phyloP scores from a whole-genome alignment of 345 rosid genomes.

The Ceriops decandra region DNA sequence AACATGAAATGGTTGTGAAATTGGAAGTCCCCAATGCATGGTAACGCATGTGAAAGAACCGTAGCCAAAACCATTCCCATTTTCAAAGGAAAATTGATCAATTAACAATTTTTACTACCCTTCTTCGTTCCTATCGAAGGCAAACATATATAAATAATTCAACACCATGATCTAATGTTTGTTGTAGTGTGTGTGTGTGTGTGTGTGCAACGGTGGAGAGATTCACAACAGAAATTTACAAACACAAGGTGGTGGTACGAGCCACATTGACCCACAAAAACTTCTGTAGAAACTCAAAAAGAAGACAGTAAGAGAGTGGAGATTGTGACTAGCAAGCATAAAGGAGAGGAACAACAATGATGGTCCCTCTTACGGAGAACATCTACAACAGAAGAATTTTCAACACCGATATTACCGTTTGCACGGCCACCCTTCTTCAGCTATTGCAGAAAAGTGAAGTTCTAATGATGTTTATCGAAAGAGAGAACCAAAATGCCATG shows the following conservation, averaged over 20 bases:
- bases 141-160: too few relatives aligned
- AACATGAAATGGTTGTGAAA: constrained; percentile 43
- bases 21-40: constrained; percentile 55
- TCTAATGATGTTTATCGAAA: constrained; percentile 47
- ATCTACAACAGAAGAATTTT: background rate
- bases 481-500: constrained; percentile 73
- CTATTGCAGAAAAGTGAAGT: constrained; percentile 23
- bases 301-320: constrained; percentile 57
- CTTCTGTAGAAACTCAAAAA: constrained; percentile 65
- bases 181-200: too few relatives aligned
- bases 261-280: constrained; percentile 50
- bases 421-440: constrained; percentile 6
- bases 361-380: too few relatives aligned
- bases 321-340: constrained; percentile 25
- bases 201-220: constrained; percentile 50
- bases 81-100: constrained; percentile 40
- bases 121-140: too few relatives aligned
- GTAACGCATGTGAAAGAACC: constrained; percentile 74
- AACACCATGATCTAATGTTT: too few relatives aligned
- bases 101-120: too few relatives aligned
- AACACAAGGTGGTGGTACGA: too few relatives aligned
- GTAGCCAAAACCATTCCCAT: constrained; percentile 56
- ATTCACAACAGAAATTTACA: constrained; percentile 62
- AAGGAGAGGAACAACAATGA: constrained; percentile 14
- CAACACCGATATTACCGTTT: background rate